Base-by-base conservation (phyloP, 257 asterid genomes). In the Nicotiana attenuata region DNA sequence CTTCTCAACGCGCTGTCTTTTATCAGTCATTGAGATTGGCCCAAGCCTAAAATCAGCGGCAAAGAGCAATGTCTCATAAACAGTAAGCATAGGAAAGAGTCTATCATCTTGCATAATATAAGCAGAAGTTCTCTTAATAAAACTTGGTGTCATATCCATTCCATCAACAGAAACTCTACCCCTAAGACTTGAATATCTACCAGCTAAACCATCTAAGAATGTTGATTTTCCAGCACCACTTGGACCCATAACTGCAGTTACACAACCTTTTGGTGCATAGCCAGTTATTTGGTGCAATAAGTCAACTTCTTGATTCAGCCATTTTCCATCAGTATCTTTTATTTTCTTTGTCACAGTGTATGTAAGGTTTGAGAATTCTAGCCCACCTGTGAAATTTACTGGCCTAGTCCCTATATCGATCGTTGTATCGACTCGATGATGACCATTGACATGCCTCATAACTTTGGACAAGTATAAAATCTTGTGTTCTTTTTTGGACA, bases 141-240 rank as follows among this genome's bases (percentile, higher is more conserved):
- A 65, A 81, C 87, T 86, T 61, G 89, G 85, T 28, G 65, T 81
- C 3, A 83, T 82, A 26, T 86, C 82, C 66, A 82, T 77, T 64
- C 97, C 97, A 24, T 93, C 93, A 57, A 92, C 81, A 10, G 89
- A 68, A 53, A 93, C 92, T 41, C 85, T 55, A 33, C 97, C 97
- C 82, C 84, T 84, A 10, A 93, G 89, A 66, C 97, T 93, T 3
- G 95, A 93, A 3, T 92, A 92, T 55, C 94, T 68, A 15, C 97
- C 97, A 0, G 97, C 97, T 86, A 93, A 77, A 3, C 85, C 97
- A 41, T 93, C 97, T 82, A 93, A 84, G 67, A 93, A 88, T 0
- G 97, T 93, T 6, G 95, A 92, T 61, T 93, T 93, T 1, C 97
- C 97, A 17, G 97, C 97, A 5, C 97, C 97, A 77, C 97, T 93